A percentile compares a stretch with the other conserved stretches of the same genome.
Evolutionary conservation across 78 protist species (phyloP).

Genomic region (Dictyostelium firmibasis): DNA sequence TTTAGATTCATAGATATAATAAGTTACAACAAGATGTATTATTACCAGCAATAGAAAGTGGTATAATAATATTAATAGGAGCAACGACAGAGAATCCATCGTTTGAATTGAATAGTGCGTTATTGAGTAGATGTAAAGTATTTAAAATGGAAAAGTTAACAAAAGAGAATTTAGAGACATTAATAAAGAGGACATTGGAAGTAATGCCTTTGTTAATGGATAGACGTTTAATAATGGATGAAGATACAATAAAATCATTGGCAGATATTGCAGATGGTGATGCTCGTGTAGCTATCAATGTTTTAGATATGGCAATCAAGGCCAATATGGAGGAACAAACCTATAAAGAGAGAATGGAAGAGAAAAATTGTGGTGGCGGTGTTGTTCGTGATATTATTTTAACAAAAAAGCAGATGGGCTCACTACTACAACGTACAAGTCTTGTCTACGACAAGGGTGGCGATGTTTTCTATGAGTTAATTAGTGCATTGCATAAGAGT

Average conservation of each 20-base stretch:
- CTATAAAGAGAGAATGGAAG: neutral
- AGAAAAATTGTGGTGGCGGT: neutral
- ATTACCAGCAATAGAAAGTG: slow-evolving; percentile 80
- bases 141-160: slow-evolving; percentile 33
- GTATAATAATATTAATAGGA: slow-evolving; percentile 83
- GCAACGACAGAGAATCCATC: slow-evolving; percentile 92
- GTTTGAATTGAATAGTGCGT: slow-evolving; percentile 76
- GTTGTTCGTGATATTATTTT: neutral
- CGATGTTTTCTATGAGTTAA: slow-evolving; percentile 79
- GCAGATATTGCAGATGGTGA: slow-evolving; percentile 78
- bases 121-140: slow-evolving; percentile 70
- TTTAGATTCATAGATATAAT: slow-evolving; percentile 65
- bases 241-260: neutral
- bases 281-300: slow-evolving; percentile 77
- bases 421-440: slow-evolving; percentile 12
- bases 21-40: slow-evolving; percentile 86
- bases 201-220: neutral
- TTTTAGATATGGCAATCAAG: slow-evolving; percentile 39
- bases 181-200: slow-evolving; percentile 45
- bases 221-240: neutral
- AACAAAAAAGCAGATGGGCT: neutral
- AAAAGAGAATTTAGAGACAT: neutral
- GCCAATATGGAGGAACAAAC: neutral
- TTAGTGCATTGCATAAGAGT: slow-evolving; percentile 84
- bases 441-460: slow-evolving; percentile 70